Base-by-base conservation (phyloP, 176 grass and related monocot genomes). In the Dendrocalamus sinicus region DNA sequence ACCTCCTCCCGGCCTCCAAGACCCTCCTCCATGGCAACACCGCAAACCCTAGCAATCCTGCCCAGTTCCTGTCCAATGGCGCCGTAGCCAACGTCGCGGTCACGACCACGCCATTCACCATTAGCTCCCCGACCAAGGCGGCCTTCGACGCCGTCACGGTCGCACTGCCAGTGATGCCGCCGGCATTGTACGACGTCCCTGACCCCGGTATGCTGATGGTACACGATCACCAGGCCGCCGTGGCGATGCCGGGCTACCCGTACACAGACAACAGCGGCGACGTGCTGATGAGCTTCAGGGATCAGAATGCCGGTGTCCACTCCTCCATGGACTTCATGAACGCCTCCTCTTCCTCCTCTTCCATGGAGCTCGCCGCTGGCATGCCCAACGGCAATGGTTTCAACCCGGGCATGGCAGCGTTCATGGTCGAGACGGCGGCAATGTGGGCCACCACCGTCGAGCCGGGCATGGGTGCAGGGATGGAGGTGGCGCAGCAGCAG, bases 211-310 rank as follows among this genome's bases (percentile, higher is more conserved):
- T 94, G 48, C 59, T 88, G 65, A 83, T 89, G 78, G 82, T 63
- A 55, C 86, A 59, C 37, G 23, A 20, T 32, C 68, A 72, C 43
- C 73, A 80, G 37, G 32, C 74, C 7, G 77, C 74, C 9, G 50
- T 73, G 8, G 61, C 85, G 73, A 87, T 84, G 23, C 75, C 72
- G 53, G 83, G 76, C 12, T 96, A 94, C 79, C 91, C 75, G 8
- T 94, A 88, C 86, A 24, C 57, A 5, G 79, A 94, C 9, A 90
- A 84, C 79, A 70, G 79, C 35, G 72, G 74, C 17, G 92, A 65
- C 58, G 85, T 92, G 76, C 82, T 99, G 72, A 93, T 99, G 90
- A 91, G 85, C 39, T 99, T 96, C 73, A 96, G 48, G 37, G 90
- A 92, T 55, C 90, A 89, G 70, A 92, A 88, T 74, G 83, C 91